Conservation (phyloP, 2,329 filamentous ascomycete genomes). For the Hypoxylon sp. region DNA sequence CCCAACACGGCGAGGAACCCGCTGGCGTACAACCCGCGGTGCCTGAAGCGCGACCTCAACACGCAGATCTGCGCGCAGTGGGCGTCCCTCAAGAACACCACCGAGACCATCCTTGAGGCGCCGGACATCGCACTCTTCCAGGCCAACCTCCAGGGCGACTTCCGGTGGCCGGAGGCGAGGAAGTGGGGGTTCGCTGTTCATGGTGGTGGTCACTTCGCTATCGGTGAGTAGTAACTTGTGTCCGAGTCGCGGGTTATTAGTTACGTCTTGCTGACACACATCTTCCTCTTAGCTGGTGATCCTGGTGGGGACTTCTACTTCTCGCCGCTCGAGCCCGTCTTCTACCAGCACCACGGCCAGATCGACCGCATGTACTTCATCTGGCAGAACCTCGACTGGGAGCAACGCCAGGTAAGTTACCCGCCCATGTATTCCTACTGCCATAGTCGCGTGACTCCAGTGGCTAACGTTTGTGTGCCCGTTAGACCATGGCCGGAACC, state of each 20-base stretch:
- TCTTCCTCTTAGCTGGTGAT: conserved; percentile 54
- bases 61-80: conserved; percentile 48
- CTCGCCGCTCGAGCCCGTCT: conserved; percentile 59
- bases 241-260: not conserved
- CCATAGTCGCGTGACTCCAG: not conserved
- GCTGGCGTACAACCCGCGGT: conserved; percentile 56
- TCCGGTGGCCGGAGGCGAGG: conserved; percentile 45
- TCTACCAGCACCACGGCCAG: conserved; percentile 60
- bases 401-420: conserved; percentile 50
- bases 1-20: conserved; percentile 49
- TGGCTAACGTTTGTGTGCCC: conserved; percentile 3
- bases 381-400: conserved; percentile 61
- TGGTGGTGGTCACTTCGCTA: conserved; percentile 53
- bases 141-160: conserved; percentile 56
- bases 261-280: conserved; percentile 29
- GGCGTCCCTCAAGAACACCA: conserved; percentile 51
- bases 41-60: conserved; percentile 57
- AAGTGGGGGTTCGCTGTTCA: conserved; percentile 49
- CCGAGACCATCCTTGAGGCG: conserved; percentile 53
- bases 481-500: conserved; percentile 54
- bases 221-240: conserved; percentile 41
- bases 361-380: conserved; percentile 62
- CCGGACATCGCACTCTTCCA: conserved; percentile 55
- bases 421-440: not conserved
- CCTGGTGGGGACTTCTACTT: conserved; percentile 59